phyloP scores from a whole-genome alignment of 225 moss, liverwort and hornwort species.

The Bryoerythrophyllum caledonicum region DNA sequence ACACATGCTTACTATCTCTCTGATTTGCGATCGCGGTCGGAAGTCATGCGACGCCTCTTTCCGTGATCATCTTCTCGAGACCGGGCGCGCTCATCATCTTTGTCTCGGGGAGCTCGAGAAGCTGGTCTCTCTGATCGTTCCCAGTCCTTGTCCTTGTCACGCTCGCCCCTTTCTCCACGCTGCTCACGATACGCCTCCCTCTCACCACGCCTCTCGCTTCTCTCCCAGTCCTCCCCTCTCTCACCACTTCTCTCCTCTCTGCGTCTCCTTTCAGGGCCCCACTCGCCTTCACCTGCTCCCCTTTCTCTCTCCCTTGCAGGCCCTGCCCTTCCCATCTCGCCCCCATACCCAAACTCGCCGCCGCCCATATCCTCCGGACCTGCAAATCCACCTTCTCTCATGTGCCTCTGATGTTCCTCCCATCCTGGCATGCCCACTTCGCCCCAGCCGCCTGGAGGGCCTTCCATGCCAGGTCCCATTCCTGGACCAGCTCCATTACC shows the following conservation, averaged over 20 bases:
- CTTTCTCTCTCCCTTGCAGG: slow-evolving; percentile 88
- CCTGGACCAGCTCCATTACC: slow-evolving; percentile 82
- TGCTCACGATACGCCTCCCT: slow-evolving; percentile 58
- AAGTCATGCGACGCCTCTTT: slow-evolving; percentile 85
- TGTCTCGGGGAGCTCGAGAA: slow-evolving; percentile 71
- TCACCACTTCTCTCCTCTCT: slow-evolving; percentile 77
- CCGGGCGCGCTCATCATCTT: slow-evolving; percentile 83
- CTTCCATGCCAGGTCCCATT: slow-evolving; percentile 85
- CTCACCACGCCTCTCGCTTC: slow-evolving; percentile 73
- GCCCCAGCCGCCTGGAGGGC: slow-evolving; percentile 65
- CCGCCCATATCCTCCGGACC: slow-evolving; percentile 81
- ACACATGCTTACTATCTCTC: slow-evolving; percentile 60
- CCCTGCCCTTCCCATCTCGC: slow-evolving; percentile 79
- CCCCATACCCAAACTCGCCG: slow-evolving; percentile 81
- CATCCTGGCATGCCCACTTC: slow-evolving; percentile 84
- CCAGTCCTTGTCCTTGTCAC: slow-evolving; percentile 99
- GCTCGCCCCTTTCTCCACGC: slow-evolving; percentile 56
- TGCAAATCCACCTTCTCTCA: slow-evolving; percentile 75
- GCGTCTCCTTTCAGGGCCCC: slow-evolving; percentile 77
- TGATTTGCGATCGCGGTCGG: slow-evolving; percentile 83
- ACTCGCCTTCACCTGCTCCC: slow-evolving; percentile 75
- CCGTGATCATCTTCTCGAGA: slow-evolving; percentile 93
- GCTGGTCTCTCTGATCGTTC: slow-evolving; percentile 69
- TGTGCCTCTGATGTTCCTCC: slow-evolving; percentile 94
- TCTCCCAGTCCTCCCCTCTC: slow-evolving; percentile 78